These are phyloP conservation scores for Tulasnella sp. DNA, from an alignment of 768 basidiomycete genomes.

Conservation along the genomic window DNA sequence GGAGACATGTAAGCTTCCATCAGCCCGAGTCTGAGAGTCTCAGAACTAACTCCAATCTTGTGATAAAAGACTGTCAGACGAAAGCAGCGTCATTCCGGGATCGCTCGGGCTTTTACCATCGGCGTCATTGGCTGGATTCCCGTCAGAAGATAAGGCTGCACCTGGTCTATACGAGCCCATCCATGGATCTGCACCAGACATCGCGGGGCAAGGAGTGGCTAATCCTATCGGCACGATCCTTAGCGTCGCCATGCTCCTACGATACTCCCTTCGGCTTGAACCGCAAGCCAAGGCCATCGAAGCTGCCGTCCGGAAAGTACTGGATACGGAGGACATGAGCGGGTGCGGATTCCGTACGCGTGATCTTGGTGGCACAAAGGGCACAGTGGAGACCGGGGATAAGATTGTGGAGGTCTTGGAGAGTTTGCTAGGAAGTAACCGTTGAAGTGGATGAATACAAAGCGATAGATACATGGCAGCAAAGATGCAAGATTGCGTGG, in stretches of 20 bases:
- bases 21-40: background rate
- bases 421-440: slow-evolving; percentile 33
- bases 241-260: slow-evolving; percentile 82
- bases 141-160: slow-evolving; percentile 54
- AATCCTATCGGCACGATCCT: slow-evolving; percentile 94
- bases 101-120: slow-evolving; percentile 94
- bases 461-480: background rate
- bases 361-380: slow-evolving; percentile 72
- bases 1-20: slow-evolving; percentile 76
- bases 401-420: slow-evolving; percentile 65
- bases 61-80: slow-evolving; percentile 72
- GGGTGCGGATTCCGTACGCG: slow-evolving; percentile 44
- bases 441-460: background rate
- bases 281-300: slow-evolving; percentile 79
- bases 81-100: slow-evolving; percentile 93
- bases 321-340: slow-evolving; percentile 39
- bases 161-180: slow-evolving; percentile 94
- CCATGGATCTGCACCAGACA: slow-evolving; percentile 90
- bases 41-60: background rate
- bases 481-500: background rate
- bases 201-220: slow-evolving; percentile 86
- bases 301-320: slow-evolving; percentile 75
- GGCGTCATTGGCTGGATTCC: slow-evolving; percentile 88
- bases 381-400: slow-evolving; percentile 75
- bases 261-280: slow-evolving; percentile 88